Base-by-base conservation (phyloP, 345 rosid genomes). In the Noccaea caerulescens region DNA sequence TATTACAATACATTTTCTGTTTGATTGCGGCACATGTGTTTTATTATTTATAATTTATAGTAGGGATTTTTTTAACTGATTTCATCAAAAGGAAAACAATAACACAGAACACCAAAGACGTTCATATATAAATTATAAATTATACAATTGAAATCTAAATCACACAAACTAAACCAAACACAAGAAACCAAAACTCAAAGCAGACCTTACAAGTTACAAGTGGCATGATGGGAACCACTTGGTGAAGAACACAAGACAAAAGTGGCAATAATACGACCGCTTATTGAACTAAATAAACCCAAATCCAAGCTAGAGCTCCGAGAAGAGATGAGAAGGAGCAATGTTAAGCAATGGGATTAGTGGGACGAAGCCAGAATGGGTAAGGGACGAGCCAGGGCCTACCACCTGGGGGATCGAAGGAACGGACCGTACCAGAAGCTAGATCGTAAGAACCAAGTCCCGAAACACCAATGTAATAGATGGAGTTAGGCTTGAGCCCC, bases 401-500 rank as follows among this genome's bases (percentile, higher is more conserved):
- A 39, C 47, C 63, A 32, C 11, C 12, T 11, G 25, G 4, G 30
- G 16, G 10, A 16, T 63, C 10, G n/a, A 36, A 65, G 20, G 58
- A 4, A 23, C 13, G 7, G 37, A 6, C 11, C 1, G 12, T 25
- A 63, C 45, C 20, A 5, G 36, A 68, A 25, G 63, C 64, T 12
- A 68, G 64, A 27, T 68, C 25, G 37, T 68, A 67, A 30, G 8
- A 32, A 42, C 52, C 37, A 47, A 18, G 7, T 1, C 71, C 38
- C 4, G 27, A 11, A 7, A 27, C 30, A 27, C 71, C 71, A 8
- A 41, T 27, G 52, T 52, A 67, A 41, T 71, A 60, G 46, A 72
- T 53, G 18, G 69, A 72, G 56, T 72, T 72, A 44, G 63, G 76
- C 7, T 20, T 54, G 54, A 62, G 69, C 1, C 69, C 52, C 0